These are phyloP conservation scores for Suillus clintonianus DNA, from an alignment of 768 basidiomycete species.

Conservation along the genomic window DNA sequence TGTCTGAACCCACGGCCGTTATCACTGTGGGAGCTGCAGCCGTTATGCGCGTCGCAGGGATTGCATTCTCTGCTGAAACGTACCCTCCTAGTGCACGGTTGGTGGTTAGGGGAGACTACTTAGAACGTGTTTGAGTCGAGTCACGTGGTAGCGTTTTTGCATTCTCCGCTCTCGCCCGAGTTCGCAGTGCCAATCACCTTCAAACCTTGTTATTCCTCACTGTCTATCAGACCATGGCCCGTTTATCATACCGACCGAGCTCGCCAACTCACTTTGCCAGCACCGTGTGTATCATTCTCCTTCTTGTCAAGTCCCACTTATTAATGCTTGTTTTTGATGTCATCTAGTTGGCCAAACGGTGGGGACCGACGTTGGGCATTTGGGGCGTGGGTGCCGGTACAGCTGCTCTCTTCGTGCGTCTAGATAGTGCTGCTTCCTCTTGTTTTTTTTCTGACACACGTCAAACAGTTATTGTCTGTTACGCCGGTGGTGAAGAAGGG, in stretches of 20 bases:
- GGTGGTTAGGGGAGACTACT: neutral
- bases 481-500: slow-evolving; percentile 83
- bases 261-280: slow-evolving; percentile 38
- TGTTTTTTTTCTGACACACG: slow-evolving; percentile 5
- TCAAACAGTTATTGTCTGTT: slow-evolving; percentile 67
- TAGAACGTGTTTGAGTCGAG: neutral
- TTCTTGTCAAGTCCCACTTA: slow-evolving; percentile 1
- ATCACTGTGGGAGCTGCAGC: neutral
- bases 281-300: slow-evolving; percentile 35
- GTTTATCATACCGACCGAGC: slow-evolving; percentile 40
- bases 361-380: slow-evolving; percentile 60
- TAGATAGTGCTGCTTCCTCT: neutral
- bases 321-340: neutral
- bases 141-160: slow-evolving; percentile 17
- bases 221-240: slow-evolving; percentile 43
- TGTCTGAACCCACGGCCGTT: neutral
- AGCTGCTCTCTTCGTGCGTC: slow-evolving; percentile 63
- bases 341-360: slow-evolving; percentile 51
- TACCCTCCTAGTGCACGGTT: neutral
- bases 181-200: neutral
- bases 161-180: slow-evolving; percentile 10
- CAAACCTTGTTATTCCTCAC: neutral
- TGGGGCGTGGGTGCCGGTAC: slow-evolving; percentile 76
- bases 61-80: neutral
- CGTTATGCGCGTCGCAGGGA: neutral